Base-by-base conservation (phyloP, 441 rosid genomes). In the Eutrema salsugineum region DNA sequence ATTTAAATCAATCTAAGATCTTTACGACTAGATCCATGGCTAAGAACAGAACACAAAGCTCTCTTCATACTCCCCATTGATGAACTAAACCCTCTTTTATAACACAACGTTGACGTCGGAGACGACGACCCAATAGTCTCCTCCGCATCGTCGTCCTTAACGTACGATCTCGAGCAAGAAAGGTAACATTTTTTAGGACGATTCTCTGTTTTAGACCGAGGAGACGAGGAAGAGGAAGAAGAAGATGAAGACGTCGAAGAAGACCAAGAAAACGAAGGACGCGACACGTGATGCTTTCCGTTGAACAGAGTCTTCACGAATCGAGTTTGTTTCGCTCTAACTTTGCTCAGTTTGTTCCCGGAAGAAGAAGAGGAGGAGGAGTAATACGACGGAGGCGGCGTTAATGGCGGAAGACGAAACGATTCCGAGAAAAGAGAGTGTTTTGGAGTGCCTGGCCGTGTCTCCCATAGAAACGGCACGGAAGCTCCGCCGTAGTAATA, bases 401-500 rank as follows among this genome's bases (percentile, higher is more conserved):
- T 87, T 40, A 90, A 66, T 1, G 96, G 96, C n/a, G 87, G 90
- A 27, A 77, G 89, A 30, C 74, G 65, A 22, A 73, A 47, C 3
- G 79, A 20, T 46, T 73, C 80, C 2, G 68, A 67, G 66, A 63
- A 20, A 72, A 39, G 66, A 86, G 81, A 3, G 48, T 88, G 88
- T 44, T 92, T 92, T 2, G 98, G 94, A 22, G 93, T 88, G 20
- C 96, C 98, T 5, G 98, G 98, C 12, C 68, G 77, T 14, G 94
- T 77, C 72, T 92, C 98, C 98, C 98, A 92, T 14, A 66, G 1
- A 81, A 92, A 92, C 0, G 96, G 94, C 38, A 92, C 59, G 1
- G 89, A 83, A 5, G 85, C 86, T 28, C 84, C 84, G 9, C 86
- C 85, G 39, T 90, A 90, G 72, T 76, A 76, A 83, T 90, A 88